Base-by-base conservation (phyloP, 768 basidiomycete genomes). In the Auriscalpium microsporum region DNA sequence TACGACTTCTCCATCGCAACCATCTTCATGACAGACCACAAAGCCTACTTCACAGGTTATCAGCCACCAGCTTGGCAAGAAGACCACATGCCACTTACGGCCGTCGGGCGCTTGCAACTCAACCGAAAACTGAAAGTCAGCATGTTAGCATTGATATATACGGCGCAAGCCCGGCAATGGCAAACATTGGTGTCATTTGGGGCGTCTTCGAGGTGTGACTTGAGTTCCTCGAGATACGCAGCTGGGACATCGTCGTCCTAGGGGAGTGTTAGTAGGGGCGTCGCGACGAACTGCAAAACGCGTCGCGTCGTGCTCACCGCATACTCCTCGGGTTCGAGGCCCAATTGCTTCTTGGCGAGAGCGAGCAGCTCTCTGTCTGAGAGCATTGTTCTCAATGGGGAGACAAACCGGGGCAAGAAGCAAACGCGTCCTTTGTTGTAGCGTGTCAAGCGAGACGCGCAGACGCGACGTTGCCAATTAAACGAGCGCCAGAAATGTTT, bases 11-110 rank as follows among this genome's bases (percentile, higher is more conserved):
- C 38, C 49, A 19, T 70, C 62, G 61, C 80, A 82, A 8, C 72
- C 73, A n/a, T 69, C 60, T 63, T 81, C 77, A n/a, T 77, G 64
- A 56, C 80, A 81, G 8, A 65, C 69, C 16, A 76, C 63, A 16
- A 58, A 56, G 17, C 78, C 79, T 60, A 66, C 80, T 82, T 40
- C 17, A 40, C 40, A 9, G 40, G 40, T 42, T 42, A 9, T 42
- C 40, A 17, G 4, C 40, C 14, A 17, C 28, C 28, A 28, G 28
- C 28, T 28, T 42, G 40, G 3, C 40, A 17, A 42, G 40, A 17
- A 42, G 40, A 14, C 4, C 40, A 28, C 28, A 28, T 7, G 28
- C 28, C 28, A 28, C 28, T 42, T 42, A 42, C 40, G 40, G 13
- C 40, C 40, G 40, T 42, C 13, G 17, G 40, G 17, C 40, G 40